A percentile compares a stretch with the other conserved stretches of the same genome.
These are phyloP conservation scores for Ceratobasidium sp. DNA, from an alignment of 1,284 basidiomycete genomes.

Conservation along the genomic window DNA sequence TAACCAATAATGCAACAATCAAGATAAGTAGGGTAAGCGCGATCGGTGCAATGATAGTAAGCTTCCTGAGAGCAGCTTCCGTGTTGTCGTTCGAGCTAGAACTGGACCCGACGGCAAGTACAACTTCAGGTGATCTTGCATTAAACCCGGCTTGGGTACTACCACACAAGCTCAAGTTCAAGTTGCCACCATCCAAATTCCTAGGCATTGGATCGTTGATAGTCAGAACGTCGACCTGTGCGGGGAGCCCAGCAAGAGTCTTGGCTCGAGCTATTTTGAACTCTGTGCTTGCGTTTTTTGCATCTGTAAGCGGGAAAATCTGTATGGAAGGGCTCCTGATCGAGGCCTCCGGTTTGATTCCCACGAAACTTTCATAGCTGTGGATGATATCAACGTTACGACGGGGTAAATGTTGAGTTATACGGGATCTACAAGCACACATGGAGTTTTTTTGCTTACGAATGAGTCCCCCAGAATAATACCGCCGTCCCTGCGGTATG, in stretches of 20 bases:
- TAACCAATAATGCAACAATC: conserved; percentile 3
- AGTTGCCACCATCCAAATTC: neutral
- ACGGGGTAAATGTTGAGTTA: neutral
- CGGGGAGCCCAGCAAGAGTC: neutral
- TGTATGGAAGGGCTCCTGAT: conserved; percentile 18
- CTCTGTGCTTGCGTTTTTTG: conserved; percentile 8
- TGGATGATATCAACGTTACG: conserved; percentile 26
- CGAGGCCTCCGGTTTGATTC: neutral
- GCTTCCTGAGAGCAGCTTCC: neutral
- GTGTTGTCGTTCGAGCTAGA: neutral
- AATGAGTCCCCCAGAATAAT: conserved; percentile 28
- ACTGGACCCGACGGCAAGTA: neutral
- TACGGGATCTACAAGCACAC: neutral
- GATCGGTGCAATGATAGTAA: conserved; percentile 6
- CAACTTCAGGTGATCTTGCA: neutral
- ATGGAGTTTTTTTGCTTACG: neutral
- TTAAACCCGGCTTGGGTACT: neutral
- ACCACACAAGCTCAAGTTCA: neutral
- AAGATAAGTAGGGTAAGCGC: neutral
- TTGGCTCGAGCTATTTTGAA: conserved; percentile 20
- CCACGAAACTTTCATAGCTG: conserved; percentile 29
- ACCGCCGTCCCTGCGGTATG: conserved; percentile 2
- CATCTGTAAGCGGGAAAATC: conserved; percentile 14
- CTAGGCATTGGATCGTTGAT: conserved; percentile 26
- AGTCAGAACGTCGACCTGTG: conserved; percentile 12